Evolutionary conservation across 1,139 yeast genomes (phyloP), one percentile per base, ranked within the genome.

Genomic region (Blastobotrys illinoisensis): DNA sequence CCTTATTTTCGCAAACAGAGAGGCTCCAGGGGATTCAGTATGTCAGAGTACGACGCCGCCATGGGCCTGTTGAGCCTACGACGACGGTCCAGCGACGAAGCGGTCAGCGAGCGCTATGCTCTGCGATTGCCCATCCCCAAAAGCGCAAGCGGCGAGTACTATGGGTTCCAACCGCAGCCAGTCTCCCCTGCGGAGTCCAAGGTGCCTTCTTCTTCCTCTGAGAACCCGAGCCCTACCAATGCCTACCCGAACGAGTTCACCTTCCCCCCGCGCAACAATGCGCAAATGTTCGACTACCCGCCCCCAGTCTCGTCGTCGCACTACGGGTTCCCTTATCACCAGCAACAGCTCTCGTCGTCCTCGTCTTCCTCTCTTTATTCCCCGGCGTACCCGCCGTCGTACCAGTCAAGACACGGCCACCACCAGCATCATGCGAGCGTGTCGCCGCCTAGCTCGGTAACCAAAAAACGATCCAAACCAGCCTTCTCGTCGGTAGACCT

Each of bases 21-120:
- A 32, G 11, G 40, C 16, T 32, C 40, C 16, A 32, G 40, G 40
- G 16, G 40, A 32, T 32, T 11, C 40, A 21, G 20, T 24, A 52
- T 52, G 57, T 48, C 57, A 32, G 57, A 54, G 49, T 54, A 49
- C 36, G 57, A 51, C 24, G 57, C 57, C 23, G 57, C 57, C 23
- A 50, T 54, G 49, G 54, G 57, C 46, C 50, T 54, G 45, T 44
- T 54, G 43, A 52, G 54, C 47, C 53, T 54, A 24, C 48, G 51
- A 36, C 50, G 56, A 45, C 56, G 49, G 44, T 45, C 49, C 21
- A 54, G 51, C 13, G 54, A 52, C 16, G 48, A 36, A 9, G 50
- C 40, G 40, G 40, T 32, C 40, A 32, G 40, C 40, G 40, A 32
- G 40, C 40, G 40, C 16, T 32, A 32, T n/a, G 40, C 40, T 3